phyloP scores from a whole-genome alignment of 1,139 yeast species.

The Debaryomyces psychrophilus region DNA sequence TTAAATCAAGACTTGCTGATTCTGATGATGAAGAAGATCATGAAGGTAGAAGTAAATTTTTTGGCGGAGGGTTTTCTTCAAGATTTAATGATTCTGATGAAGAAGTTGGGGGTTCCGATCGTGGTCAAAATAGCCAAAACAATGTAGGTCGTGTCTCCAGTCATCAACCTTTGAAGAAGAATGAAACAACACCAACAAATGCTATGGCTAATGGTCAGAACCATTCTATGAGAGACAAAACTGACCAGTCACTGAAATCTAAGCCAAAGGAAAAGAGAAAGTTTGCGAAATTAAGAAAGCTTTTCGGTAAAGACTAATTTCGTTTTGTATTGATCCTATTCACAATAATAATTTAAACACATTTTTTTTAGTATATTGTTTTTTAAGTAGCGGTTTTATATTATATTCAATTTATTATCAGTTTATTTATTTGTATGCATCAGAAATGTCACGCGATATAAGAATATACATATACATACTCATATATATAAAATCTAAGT shows the following conservation, averaged over 20 bases:
- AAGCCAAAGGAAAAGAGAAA: conserved; percentile 47
- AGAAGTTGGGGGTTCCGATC: neutral
- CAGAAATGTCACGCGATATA: neutral
- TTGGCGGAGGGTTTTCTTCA: conserved; percentile 6
- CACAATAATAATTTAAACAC: neutral
- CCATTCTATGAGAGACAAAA: neutral
- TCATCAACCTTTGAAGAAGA: neutral
- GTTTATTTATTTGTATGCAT: neutral
- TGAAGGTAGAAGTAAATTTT: conserved; percentile 10
- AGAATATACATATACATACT: neutral
- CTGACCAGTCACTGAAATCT: neutral
- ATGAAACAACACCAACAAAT: neutral
- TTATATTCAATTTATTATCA: conserved; percentile 3
- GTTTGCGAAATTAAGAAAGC: conserved; percentile 59
- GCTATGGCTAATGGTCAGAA: neutral
- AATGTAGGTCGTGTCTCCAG: neutral
- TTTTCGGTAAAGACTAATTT: conserved; percentile 51
- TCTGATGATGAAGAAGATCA: conserved; percentile 49
- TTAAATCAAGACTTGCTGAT: conserved; percentile 56
- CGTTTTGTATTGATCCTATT: neutral
- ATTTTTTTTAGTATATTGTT: conserved; percentile 1
- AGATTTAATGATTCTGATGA: conserved; percentile 30
- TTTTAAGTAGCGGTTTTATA: conserved; percentile 4
- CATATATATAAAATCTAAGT: conserved; percentile 15
- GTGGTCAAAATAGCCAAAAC: conserved; percentile 15